Percentiles rank a stretch among this genome's conserved stretches.
Evolutionary conservation across 106 monocot genomes (phyloP).

Genomic region (Acanthochlamys bracteata): DNA sequence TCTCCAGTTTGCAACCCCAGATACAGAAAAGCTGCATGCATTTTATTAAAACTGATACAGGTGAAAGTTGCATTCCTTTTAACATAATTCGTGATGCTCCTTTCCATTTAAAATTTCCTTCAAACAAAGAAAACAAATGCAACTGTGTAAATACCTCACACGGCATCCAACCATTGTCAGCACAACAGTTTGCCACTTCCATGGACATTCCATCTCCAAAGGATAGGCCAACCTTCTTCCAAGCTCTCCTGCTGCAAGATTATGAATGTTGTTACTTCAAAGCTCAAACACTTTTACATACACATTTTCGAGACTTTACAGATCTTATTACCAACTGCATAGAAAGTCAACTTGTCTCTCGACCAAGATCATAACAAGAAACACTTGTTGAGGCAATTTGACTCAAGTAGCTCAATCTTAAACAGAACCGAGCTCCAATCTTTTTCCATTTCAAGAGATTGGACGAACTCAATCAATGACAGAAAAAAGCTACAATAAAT

Average conservation of each 20-base stretch:
- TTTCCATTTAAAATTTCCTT: background rate
- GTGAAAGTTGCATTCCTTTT: background rate
- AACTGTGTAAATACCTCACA: constrained; percentile 32
- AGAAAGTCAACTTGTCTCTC: background rate
- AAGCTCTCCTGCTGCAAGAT: constrained; percentile 19
- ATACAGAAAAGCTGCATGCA: constrained; percentile 24
- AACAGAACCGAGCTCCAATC: too few species aligned
- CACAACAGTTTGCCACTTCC: constrained; percentile 75
- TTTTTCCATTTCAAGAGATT: background rate
- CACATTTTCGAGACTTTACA: background rate
- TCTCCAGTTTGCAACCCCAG: constrained; percentile 50
- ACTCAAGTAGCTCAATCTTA: too few species aligned
- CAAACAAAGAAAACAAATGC: background rate
- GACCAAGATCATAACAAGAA: background rate
- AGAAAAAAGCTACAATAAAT: background rate
- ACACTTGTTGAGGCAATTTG: background rate
- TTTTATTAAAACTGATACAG: background rate
- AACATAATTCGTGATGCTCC: background rate
- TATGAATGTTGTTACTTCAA: background rate
- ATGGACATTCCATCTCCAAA: constrained; percentile 83
- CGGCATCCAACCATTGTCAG: constrained; percentile 75
- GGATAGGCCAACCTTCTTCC: constrained; percentile 43
- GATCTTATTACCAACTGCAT: background rate
- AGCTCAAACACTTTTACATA: background rate
- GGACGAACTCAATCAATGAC: background rate